These are phyloP conservation scores for Canavalia ensiformis DNA, from an alignment of 306 rosid genomes.

Conservation along the genomic window DNA sequence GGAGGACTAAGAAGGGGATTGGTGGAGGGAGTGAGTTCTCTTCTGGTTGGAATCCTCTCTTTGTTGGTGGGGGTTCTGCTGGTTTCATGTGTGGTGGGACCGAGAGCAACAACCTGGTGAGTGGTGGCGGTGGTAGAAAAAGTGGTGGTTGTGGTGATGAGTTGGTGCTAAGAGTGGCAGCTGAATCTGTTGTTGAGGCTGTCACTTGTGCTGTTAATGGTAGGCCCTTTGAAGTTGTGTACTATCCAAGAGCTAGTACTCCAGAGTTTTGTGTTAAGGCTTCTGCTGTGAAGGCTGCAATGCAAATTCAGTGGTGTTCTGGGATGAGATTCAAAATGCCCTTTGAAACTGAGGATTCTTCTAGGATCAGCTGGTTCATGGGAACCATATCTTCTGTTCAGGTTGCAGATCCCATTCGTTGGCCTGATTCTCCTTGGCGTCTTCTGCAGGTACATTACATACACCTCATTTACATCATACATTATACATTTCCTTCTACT, in stretches of 20 bases:
- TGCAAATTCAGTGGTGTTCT: conserved; percentile 84
- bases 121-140: conserved; percentile 29
- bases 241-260: conserved; percentile 85
- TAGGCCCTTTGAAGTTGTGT: conserved; percentile 81
- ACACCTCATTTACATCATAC: not conserved
- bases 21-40: conserved; percentile 76
- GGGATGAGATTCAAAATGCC: conserved; percentile 99
- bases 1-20: conserved; percentile 94
- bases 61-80: conserved; percentile 57
- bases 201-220: conserved; percentile 78
- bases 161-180: conserved; percentile 56
- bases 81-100: conserved; percentile 52
- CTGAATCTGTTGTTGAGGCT: conserved; percentile 78
- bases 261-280: conserved; percentile 91
- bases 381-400: conserved; percentile 87
- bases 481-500: conserved; percentile 33
- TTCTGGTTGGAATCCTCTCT: conserved; percentile 72
- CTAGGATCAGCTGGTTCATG: conserved; percentile 98
- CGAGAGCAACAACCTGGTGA: conserved; percentile 13
- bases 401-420: conserved; percentile 72
- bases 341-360: conserved; percentile 94
- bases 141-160: conserved; percentile 44
- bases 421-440: conserved; percentile 99
- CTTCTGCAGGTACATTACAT: conserved; percentile 70
- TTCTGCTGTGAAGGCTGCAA: conserved; percentile 73